Evolutionary conservation across 805 yeast species (phyloP).

Genomic region (Debaryomyces hansenii): DNA sequence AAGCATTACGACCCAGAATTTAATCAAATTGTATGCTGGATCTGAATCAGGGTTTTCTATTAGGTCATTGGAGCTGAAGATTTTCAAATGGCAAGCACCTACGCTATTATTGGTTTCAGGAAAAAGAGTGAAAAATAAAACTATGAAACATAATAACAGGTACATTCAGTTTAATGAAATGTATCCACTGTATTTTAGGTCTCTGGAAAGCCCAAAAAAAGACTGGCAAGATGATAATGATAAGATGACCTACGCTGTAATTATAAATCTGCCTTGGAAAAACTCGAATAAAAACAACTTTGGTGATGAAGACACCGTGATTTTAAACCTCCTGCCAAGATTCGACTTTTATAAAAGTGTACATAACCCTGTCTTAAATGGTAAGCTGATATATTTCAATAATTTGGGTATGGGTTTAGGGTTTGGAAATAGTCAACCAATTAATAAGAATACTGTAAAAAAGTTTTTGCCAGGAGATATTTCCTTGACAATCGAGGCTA

Average conservation of each 20-base stretch:
- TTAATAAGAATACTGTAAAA: constrained; percentile 43
- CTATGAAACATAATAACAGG: constrained; percentile 40
- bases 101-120: constrained; percentile 73
- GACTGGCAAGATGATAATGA: constrained; percentile 42
- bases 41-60: constrained; percentile 82
- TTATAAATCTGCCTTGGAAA: constrained; percentile 74
- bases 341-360: constrained; percentile 49
- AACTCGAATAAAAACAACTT: constrained; percentile 68
- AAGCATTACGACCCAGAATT: constrained; percentile 43
- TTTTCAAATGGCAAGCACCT: constrained; percentile 90
- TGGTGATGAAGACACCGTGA: constrained; percentile 58
- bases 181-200: constrained; percentile 39
- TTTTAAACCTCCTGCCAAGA: constrained; percentile 68
- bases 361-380: constrained; percentile 30
- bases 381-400: constrained; percentile 59
- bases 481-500: constrained; percentile 74
- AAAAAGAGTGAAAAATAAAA: constrained; percentile 40
- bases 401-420: constrained; percentile 81
- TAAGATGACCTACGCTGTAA: constrained; percentile 61
- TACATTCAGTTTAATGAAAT: constrained; percentile 52
- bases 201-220: constrained; percentile 20
- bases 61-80: constrained; percentile 79
- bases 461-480: constrained; percentile 71
- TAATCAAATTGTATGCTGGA: constrained; percentile 69
- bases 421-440: constrained; percentile 71